Evolutionary conservation across 2,329 filamentous ascomycete genomes (phyloP).

Genomic region (Fusarium tuaranense): DNA sequence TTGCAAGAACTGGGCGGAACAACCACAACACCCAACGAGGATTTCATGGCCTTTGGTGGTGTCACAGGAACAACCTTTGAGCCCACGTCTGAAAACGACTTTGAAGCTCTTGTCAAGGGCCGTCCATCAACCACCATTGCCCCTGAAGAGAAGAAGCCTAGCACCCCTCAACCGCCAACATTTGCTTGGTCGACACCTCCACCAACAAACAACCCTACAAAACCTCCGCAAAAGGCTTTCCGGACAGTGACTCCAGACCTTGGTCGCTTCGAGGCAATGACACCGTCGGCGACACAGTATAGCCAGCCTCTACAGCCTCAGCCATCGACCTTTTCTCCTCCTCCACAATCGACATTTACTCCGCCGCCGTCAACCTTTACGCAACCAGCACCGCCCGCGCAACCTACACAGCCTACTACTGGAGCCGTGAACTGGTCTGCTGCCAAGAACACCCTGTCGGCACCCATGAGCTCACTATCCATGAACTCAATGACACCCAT

Average conservation of each 20-base stretch:
- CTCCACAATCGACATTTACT: constrained; percentile 24
- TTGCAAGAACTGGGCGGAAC: constrained; percentile 83
- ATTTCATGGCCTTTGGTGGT: constrained; percentile 78
- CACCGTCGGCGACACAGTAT: constrained; percentile 71
- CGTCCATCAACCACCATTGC: constrained; percentile 46
- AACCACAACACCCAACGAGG: constrained; percentile 65
- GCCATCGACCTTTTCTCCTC: not conserved
- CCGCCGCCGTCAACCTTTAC: not conserved
- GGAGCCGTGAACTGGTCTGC: constrained; percentile 65
- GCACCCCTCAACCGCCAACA: constrained; percentile 58
- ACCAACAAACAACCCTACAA: constrained; percentile 52
- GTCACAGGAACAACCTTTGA: constrained; percentile 72
- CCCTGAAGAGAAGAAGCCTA: constrained; percentile 40
- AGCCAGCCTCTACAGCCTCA: constrained; percentile 69
- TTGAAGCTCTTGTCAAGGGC: constrained; percentile 90
- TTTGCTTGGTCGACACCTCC: constrained; percentile 75
- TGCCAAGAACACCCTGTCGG: constrained; percentile 62
- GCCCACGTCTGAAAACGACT: constrained; percentile 74
- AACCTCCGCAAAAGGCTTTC: constrained; percentile 53
- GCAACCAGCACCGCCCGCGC: constrained; percentile 35
- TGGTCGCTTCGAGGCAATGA: constrained; percentile 64
- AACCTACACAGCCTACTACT: constrained; percentile 20
- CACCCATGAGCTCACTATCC: constrained; percentile 33
- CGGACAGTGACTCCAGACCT: constrained; percentile 72
- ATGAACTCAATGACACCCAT: constrained; percentile 61